Conservation (phyloP, 2,329 filamentous ascomycete species). For the Calonectria leucothoes region DNA sequence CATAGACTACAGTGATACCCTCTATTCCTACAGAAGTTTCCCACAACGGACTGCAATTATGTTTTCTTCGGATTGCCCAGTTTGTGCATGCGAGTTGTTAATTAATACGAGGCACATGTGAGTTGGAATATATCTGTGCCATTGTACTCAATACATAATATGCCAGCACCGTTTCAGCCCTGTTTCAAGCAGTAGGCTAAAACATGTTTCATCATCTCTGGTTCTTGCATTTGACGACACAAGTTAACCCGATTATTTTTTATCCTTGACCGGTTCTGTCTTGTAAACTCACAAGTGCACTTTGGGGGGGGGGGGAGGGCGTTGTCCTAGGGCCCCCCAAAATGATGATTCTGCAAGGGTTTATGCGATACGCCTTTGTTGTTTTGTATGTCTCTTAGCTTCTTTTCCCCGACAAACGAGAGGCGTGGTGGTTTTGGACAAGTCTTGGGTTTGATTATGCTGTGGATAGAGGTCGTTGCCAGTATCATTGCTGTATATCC, state of each 20-base stretch:
- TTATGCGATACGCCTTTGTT: too few species aligned
- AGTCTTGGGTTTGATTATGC: too few species aligned
- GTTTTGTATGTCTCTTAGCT: too few species aligned
- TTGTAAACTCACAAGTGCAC: too few species aligned
- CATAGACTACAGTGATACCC: constrained; percentile 41
- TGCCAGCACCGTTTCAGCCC: neutral
- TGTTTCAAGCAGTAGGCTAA: neutral
- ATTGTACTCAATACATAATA: neutral
- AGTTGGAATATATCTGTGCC: neutral
- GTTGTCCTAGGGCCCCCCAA: too few species aligned
- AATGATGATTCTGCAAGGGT: too few species aligned
- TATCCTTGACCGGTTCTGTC: neutral
- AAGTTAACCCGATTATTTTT: neutral
- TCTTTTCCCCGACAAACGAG: too few species aligned
- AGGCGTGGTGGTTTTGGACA: too few species aligned
- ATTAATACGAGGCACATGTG: neutral
- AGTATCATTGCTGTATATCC: too few species aligned
- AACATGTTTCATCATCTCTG: neutral
- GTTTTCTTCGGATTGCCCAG: too few species aligned
- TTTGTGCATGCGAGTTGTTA: neutral
- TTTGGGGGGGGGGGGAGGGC: too few species aligned
- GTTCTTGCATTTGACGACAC: neutral
- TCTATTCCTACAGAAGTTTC: constrained; percentile 37
- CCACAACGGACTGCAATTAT: neutral
- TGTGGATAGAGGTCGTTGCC: too few species aligned